These are phyloP conservation scores for Knufia petricola DNA, from an alignment of 2,329 filamentous ascomycete genomes.

Conservation along the genomic window DNA sequence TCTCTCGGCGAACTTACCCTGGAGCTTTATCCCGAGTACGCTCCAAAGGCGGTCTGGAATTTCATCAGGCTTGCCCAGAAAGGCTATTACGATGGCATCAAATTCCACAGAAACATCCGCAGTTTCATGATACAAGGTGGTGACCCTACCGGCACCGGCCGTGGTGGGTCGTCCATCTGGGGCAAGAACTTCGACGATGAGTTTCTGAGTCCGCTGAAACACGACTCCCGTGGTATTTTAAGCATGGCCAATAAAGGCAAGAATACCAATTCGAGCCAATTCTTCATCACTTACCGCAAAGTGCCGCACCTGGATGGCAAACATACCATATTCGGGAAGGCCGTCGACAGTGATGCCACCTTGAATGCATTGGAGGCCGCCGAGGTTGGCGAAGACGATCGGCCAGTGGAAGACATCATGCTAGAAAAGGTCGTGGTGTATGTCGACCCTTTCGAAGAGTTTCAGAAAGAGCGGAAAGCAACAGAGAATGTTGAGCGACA, in stretches of 20 bases:
- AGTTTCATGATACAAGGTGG: slow-evolving; percentile 98
- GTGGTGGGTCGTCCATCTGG: slow-evolving; percentile 87
- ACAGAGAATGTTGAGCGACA: slow-evolving; percentile 46
- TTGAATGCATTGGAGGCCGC: slow-evolving; percentile 68
- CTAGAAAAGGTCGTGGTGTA: slow-evolving; percentile 80
- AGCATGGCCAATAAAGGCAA: slow-evolving; percentile 99
- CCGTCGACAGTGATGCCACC: slow-evolving; percentile 66
- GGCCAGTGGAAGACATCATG: slow-evolving; percentile 65
- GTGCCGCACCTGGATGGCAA: slow-evolving; percentile 83
- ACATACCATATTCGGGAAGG: slow-evolving; percentile 88
- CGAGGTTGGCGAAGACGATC: slow-evolving; percentile 63
- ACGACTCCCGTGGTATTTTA: slow-evolving; percentile 67
- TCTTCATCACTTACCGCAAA: slow-evolving; percentile 82
- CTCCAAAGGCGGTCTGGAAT: slow-evolving; percentile 93
- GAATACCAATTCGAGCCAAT: slow-evolving; percentile 92
- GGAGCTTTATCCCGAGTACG: slow-evolving; percentile 81
- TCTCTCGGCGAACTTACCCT: slow-evolving; percentile 76
- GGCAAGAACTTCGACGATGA: slow-evolving; percentile 91
- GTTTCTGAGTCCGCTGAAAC: slow-evolving; percentile 78
- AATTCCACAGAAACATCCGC: slow-evolving; percentile 87
- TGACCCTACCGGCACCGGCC: slow-evolving; percentile 83
- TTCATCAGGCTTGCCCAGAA: slow-evolving; percentile 80
- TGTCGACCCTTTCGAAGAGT: slow-evolving; percentile 92
- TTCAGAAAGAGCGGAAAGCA: slow-evolving; percentile 62
- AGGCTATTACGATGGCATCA: slow-evolving; percentile 74